phyloP scores from a whole-genome alignment of 75 land plant species.

The Picea sitchensis region DNA sequence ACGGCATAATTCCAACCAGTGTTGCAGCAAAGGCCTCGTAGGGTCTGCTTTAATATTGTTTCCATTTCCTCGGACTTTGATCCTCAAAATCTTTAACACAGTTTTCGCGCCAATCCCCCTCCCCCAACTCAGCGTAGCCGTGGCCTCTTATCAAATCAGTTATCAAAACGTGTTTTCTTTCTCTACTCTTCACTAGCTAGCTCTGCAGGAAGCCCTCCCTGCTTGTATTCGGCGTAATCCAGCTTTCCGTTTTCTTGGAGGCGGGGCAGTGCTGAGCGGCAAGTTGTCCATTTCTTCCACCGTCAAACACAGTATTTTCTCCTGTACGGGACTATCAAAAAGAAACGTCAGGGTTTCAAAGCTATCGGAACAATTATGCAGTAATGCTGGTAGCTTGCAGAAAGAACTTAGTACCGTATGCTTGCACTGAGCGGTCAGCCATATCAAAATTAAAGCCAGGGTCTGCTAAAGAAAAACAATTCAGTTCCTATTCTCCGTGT shows the following conservation, averaged over 20 bases:
- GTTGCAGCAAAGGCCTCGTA: conserved; percentile 50
- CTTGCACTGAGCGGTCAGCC: background rate
- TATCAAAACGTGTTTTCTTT: conserved; percentile 6
- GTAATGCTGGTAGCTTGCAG: background rate
- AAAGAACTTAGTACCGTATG: background rate
- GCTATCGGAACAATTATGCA: background rate
- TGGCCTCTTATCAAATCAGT: background rate
- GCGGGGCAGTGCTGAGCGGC: conserved; percentile 29
- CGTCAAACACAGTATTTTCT: background rate
- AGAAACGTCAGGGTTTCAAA: background rate
- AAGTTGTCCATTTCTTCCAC: conserved; percentile 25
- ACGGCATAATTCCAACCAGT: conserved; percentile 77
- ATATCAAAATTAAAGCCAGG: no score
- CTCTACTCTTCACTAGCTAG: conserved; percentile 36
- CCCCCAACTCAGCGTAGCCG: background rate
- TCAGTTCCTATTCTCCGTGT: no score
- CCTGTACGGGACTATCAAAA: conserved; percentile 3
- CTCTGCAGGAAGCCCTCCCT: conserved; percentile 60
- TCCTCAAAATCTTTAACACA: background rate
- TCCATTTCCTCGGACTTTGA: conserved; percentile 22
- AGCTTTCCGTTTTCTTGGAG: conserved; percentile 46
- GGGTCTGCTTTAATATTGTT: conserved; percentile 31
- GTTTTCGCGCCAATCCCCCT: conserved; percentile 1
- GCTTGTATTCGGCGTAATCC: conserved; percentile 56
- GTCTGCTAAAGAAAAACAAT: no score